Conservation (phyloP, 768 basidiomycete species). For the Boletus sensibilis region DNA sequence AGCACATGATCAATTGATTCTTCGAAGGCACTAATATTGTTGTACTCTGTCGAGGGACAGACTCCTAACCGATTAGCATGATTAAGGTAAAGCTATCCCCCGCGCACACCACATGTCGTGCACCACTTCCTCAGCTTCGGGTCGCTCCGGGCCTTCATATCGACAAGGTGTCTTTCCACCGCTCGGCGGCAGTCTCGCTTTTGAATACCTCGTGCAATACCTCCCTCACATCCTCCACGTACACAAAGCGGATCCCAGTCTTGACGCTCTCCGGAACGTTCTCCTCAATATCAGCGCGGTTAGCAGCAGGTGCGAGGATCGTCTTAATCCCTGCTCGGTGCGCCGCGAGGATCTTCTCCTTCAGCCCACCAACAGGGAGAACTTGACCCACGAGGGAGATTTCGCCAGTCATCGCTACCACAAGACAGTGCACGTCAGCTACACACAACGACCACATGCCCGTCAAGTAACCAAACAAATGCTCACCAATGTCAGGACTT, state of each 20-base stretch:
- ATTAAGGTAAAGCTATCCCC: neutral
- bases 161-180: slow-evolving; percentile 65
- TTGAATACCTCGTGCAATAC: slow-evolving; percentile 87
- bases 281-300: slow-evolving; percentile 93
- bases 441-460: neutral
- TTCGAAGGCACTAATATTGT: too few relatives aligned
- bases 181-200: slow-evolving; percentile 53
- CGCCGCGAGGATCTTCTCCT: slow-evolving; percentile 95
- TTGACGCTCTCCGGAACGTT: slow-evolving; percentile 97
- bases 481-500: slow-evolving; percentile 83
- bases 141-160: slow-evolving; percentile 14
- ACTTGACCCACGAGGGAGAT: slow-evolving; percentile 96
- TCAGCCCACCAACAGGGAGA: slow-evolving; percentile 91
- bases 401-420: slow-evolving; percentile 93
- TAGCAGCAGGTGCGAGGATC: slow-evolving; percentile 82
- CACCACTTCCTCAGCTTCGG: neutral
- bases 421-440: neutral
- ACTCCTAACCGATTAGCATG: neutral
- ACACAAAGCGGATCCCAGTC: slow-evolving; percentile 91
- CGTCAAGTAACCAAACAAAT: neutral
- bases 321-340: slow-evolving; percentile 97
- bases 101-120: neutral
- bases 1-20: too few relatives aligned
- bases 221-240: slow-evolving; percentile 90
- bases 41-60: neutral